Evolutionary conservation across 345 rosid genomes (phyloP), one percentile per base, ranked within the genome.

Genomic region (Melaleuca alternifolia): DNA sequence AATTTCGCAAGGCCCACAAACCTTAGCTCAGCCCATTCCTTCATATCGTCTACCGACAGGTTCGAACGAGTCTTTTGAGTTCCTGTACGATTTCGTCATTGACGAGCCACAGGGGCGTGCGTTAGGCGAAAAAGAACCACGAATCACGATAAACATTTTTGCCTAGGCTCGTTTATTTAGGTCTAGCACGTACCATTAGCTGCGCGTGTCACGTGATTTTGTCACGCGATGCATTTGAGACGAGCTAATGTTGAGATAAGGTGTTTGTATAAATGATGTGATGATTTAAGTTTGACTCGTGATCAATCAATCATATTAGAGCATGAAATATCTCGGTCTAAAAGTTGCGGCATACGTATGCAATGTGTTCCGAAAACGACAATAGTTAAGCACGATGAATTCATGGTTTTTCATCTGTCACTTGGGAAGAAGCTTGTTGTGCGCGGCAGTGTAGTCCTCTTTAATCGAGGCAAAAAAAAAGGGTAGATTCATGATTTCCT

Each of bases 171-270:
- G 24, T 65, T 46, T 33, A 33, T 33, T 33, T 33, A 37, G 77
- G 77, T 33, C 77, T 65, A 33, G 77, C 77, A 16, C 77, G 20
- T 4, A 65, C 77, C 77, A 8, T 33, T 65, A 16, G 46, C 77
- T 33, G 77, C 24, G 77, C 46, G 21, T 41, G 46, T 33, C 7
- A 26, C 65, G 2, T 59, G 71, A 59, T 30, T n/a, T 11, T 51
- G 14, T 51, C 15, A 14, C 52, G 15, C 15, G 52, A 51, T 13
- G 52, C 13, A 13, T 51, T 14, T 5, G 30, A 57, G 30, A 0
- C 1, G 16, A 59, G 26, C 33, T n/a, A 0, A n/a, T 0, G 5
- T 18, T 3, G 1, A 30, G n/a, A n/a, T n/a, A n/a, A n/a, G n/a
- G n/a, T n/a, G n/a, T n/a, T n/a, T n/a, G n/a, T n/a, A 0, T 62